Percentiles rank a stretch among this genome's conserved stretches.
Conservation (phyloP, 78 protist genomes). For the Guillardia theta region DNA sequence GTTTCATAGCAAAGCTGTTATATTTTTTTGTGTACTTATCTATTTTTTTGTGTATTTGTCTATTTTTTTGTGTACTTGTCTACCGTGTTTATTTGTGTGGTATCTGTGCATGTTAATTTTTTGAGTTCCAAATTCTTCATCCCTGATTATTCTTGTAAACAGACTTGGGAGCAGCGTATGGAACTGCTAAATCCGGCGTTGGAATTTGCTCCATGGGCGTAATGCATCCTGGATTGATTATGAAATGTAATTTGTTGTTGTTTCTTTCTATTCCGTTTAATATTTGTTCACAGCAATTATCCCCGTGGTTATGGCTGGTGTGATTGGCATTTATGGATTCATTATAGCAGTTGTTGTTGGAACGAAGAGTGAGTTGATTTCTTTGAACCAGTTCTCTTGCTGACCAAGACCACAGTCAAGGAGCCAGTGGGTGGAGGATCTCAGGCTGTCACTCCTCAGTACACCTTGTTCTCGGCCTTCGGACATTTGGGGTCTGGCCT, state of each 20-base stretch:
- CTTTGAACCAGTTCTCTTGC: not conserved
- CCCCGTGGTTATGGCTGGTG: constrained; percentile 99
- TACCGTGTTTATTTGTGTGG: no score
- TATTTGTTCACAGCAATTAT: constrained; percentile 47
- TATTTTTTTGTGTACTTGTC: no score
- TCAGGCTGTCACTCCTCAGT: not conserved
- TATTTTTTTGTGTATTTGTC: no score
- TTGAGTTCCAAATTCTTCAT: no score
- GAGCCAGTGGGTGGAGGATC: not conserved
- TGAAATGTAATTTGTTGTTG: constrained; percentile 62
- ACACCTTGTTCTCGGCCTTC: constrained; percentile 63
- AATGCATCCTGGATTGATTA: constrained; percentile 90
- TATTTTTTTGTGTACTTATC: no score
- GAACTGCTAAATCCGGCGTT: constrained; percentile 98
- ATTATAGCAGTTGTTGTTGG: constrained; percentile 92
- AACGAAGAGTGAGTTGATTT: constrained; percentile 44
- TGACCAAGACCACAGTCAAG: not conserved
- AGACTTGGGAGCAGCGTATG: constrained; percentile 99
- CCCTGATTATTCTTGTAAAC: no score
- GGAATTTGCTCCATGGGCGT: constrained; percentile 97
- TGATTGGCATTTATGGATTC: constrained; percentile 99
- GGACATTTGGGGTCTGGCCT: constrained; percentile 93
- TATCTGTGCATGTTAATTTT: no score
- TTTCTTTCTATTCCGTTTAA: not conserved
- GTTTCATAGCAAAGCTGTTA: no score